Evolutionary conservation across 2,329 filamentous ascomycete genomes (phyloP).

Genomic region (Bipolaris cookei): DNA sequence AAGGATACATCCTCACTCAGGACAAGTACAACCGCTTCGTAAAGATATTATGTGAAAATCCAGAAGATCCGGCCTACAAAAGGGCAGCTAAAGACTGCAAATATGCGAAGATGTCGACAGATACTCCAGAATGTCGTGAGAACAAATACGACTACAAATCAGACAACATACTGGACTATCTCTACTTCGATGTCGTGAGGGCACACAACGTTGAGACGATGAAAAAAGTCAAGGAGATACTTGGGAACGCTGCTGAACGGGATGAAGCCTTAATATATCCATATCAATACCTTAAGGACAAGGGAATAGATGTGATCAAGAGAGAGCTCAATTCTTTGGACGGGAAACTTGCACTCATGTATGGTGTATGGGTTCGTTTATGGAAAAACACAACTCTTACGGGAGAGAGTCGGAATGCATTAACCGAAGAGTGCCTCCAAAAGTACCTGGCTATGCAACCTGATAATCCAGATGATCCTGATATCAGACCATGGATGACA

Average conservation of each 20-base stretch:
- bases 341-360: background rate
- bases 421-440: conserved; percentile 28
- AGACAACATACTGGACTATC: conserved; percentile 66
- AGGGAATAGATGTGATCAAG: conserved; percentile 9
- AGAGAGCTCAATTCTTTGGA: conserved; percentile 17
- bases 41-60: conserved; percentile 60
- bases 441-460: conserved; percentile 32
- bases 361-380: conserved; percentile 18
- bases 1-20: conserved; percentile 58
- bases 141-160: conserved; percentile 30
- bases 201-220: conserved; percentile 45
- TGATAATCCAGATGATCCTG: conserved; percentile 9
- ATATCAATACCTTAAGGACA: conserved; percentile 1
- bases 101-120: conserved; percentile 20
- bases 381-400: conserved; percentile 4
- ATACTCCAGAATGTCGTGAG: conserved; percentile 23
- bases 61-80: conserved; percentile 51
- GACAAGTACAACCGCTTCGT: conserved; percentile 58
- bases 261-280: conserved; percentile 29
- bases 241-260: conserved; percentile 33
- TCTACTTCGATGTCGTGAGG: conserved; percentile 63
- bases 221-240: conserved; percentile 27
- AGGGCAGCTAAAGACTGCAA: conserved; percentile 36
- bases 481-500: conserved; percentile 22
- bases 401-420: conserved; percentile 17